Evolutionary conservation across 1,284 basidiomycete species (phyloP).

Genomic region (Apiotrichum gamsii): DNA sequence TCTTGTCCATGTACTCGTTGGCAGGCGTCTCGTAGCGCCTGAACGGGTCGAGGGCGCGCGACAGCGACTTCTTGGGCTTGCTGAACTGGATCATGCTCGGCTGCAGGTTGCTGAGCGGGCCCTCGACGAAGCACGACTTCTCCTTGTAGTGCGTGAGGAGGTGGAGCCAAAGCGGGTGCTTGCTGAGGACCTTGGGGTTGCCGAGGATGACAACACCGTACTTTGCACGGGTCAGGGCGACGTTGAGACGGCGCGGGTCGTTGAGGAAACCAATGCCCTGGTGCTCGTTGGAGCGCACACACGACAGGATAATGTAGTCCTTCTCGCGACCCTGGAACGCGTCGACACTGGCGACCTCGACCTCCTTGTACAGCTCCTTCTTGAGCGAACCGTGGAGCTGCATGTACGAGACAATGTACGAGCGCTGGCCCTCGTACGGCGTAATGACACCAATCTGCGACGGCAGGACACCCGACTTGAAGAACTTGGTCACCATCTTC

Average conservation of each 20-base stretch:
- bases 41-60: conserved; percentile 84
- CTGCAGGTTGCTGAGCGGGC: conserved; percentile 91
- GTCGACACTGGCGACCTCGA: conserved; percentile 97
- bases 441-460: conserved; percentile 97
- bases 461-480: conserved; percentile 95
- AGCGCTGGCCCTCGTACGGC: conserved; percentile 98
- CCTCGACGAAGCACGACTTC: conserved; percentile 88
- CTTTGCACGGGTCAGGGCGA: conserved; percentile 93
- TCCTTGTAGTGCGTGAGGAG: conserved; percentile 98
- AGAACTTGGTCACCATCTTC: conserved; percentile 99
- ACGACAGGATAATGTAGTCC: conserved; percentile 98
- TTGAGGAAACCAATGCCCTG: conserved; percentile 99
- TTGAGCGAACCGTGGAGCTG: conserved; percentile 96
- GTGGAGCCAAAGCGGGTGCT: conserved; percentile 99
- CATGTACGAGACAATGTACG: conserved; percentile 98
- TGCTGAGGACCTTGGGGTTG: conserved; percentile 97
- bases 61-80: conserved; percentile 78
- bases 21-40: conserved; percentile 69
- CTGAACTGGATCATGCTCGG: conserved; percentile 98
- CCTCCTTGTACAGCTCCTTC: conserved; percentile 98
- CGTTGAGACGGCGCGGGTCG: conserved; percentile 92
- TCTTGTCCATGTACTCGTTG: conserved; percentile 55
- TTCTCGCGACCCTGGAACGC: conserved; percentile 99
- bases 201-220: conserved; percentile 97
- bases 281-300: conserved; percentile 98